These are phyloP conservation scores for Magnolia changhungtana DNA, from an alignment of 164 flowering plant genomes.

Conservation along the genomic window DNA sequence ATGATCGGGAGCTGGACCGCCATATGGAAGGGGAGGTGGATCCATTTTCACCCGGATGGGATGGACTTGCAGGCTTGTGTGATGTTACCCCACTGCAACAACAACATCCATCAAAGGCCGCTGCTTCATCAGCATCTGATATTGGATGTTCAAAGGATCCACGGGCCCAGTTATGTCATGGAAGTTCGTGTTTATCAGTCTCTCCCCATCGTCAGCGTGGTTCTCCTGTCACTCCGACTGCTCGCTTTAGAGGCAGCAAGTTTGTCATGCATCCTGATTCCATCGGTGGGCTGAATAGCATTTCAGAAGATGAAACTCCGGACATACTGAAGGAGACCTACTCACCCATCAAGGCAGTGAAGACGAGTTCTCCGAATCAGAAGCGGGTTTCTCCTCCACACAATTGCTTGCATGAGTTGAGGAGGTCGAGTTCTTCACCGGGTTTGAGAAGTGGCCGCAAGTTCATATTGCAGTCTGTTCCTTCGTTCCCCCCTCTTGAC, in stretches of 20 bases:
- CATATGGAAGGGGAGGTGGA: slow-evolving; percentile 7
- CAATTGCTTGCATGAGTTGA: slow-evolving; percentile 26
- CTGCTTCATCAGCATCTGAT: slow-evolving; percentile 31
- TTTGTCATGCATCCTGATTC: slow-evolving; percentile 22
- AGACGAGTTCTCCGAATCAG: slow-evolving; percentile 63
- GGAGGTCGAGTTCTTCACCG: slow-evolving; percentile 40
- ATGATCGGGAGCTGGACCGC: slow-evolving; percentile 19
- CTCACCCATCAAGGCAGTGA: slow-evolving; percentile 37
- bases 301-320: slow-evolving; percentile 55
- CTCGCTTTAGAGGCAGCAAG: slow-evolving; percentile 24
- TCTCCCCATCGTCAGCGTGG: slow-evolving; percentile 40
- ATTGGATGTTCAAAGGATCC: slow-evolving; percentile 21
- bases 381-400: slow-evolving; percentile 75
- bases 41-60: slow-evolving; percentile 25
- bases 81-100: slow-evolving; percentile 23
- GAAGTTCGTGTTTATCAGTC: slow-evolving; percentile 17
- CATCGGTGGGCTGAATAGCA: slow-evolving; percentile 19
- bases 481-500: slow-evolving; percentile 63
- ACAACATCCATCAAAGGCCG: slow-evolving; percentile 18
- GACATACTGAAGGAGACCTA: slow-evolving; percentile 45
- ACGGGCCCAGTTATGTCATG: slow-evolving; percentile 17
- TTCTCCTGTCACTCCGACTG: slow-evolving; percentile 45
- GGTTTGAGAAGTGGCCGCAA: slow-evolving; percentile 57
- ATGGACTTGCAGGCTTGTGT: slow-evolving; percentile 19
- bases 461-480: slow-evolving; percentile 61